Conservation (phyloP, 2,329 filamentous ascomycete genomes). For the Aspergillus fructus region DNA sequence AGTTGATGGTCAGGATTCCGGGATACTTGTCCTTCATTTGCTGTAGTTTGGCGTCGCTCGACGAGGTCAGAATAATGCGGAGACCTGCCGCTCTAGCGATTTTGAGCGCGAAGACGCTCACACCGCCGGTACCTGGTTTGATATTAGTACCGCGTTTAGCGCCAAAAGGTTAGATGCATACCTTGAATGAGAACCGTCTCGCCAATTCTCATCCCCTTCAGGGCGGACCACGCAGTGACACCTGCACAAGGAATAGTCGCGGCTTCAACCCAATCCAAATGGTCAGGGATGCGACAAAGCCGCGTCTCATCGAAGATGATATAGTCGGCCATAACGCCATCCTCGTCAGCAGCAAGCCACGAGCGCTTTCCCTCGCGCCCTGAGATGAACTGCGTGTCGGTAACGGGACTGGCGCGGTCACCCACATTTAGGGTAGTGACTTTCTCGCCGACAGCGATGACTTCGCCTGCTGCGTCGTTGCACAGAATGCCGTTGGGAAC, state of each 20-base stretch:
- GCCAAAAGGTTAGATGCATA: not conserved
- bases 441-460: constrained; percentile 39
- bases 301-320: constrained; percentile 43
- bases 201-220: constrained; percentile 42
- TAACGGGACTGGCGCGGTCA: constrained; percentile 40
- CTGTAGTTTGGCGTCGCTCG: constrained; percentile 35
- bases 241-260: constrained; percentile 46
- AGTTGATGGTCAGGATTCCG: constrained; percentile 29
- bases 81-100: constrained; percentile 33
- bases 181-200: constrained; percentile 45
- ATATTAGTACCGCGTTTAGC: not conserved
- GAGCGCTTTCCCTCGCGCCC: constrained; percentile 37
- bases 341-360: constrained; percentile 41
- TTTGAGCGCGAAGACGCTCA: constrained; percentile 37
- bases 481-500: constrained; percentile 31
- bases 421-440: constrained; percentile 34
- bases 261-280: constrained; percentile 40
- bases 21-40: constrained; percentile 26
- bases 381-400: constrained; percentile 43
- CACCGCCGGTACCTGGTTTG: constrained; percentile 36
- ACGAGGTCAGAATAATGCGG: constrained; percentile 40
- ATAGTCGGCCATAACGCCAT: constrained; percentile 45
- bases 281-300: constrained; percentile 36
- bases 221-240: constrained; percentile 46
- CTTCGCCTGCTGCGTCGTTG: constrained; percentile 46